A percentile compares a stretch with the other conserved stretches of the same genome.
These are phyloP conservation scores for Primulina tabacum DNA, from an alignment of 257 asterid species.

Conservation along the genomic window DNA sequence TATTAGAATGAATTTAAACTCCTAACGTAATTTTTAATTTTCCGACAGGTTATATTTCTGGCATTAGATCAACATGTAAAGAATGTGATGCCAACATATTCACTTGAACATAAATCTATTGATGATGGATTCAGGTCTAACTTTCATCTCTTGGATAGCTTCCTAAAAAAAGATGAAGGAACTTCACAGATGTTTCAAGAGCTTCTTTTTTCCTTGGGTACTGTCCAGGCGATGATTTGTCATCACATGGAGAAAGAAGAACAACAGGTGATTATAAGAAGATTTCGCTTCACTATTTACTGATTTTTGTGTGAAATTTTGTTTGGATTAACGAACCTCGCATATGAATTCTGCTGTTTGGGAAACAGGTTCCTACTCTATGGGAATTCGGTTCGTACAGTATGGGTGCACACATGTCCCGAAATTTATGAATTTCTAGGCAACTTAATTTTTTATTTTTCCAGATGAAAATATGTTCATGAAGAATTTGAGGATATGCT, in stretches of 20 bases:
- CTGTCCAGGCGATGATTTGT: slow-evolving; percentile 52
- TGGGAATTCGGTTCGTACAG: slow-evolving; percentile 6
- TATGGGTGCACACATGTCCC: not conserved
- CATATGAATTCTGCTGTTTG: not conserved
- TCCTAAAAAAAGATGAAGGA: slow-evolving; percentile 42
- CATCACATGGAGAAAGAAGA: slow-evolving; percentile 93
- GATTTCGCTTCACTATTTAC: not conserved
- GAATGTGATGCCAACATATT: slow-evolving; percentile 58
- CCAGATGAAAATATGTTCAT: slow-evolving; percentile 1
- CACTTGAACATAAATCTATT: slow-evolving; percentile 64
- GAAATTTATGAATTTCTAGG: not conserved
- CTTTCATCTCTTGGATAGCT: slow-evolving; percentile 53
- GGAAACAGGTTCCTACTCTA: not conserved
- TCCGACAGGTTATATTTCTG: slow-evolving; percentile 73
- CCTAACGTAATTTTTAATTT: slow-evolving; percentile 29
- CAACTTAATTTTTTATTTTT: slow-evolving; percentile 1
- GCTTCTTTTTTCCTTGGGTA: slow-evolving; percentile 56
- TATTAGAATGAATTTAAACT: slow-evolving; percentile 15
- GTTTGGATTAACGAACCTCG: slow-evolving; percentile 1
- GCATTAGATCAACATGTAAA: slow-evolving; percentile 68
- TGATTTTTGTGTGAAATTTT: slow-evolving; percentile 11
- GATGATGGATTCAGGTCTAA: slow-evolving; percentile 49
- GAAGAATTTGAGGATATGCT: not conserved
- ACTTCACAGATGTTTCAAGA: slow-evolving; percentile 45
- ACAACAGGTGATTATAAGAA: slow-evolving; percentile 52